Evolutionary conservation across 139 green algal genomes (phyloP), one percentile per base, ranked within the genome.

Genomic region (Monoraphidium neglectum): DNA sequence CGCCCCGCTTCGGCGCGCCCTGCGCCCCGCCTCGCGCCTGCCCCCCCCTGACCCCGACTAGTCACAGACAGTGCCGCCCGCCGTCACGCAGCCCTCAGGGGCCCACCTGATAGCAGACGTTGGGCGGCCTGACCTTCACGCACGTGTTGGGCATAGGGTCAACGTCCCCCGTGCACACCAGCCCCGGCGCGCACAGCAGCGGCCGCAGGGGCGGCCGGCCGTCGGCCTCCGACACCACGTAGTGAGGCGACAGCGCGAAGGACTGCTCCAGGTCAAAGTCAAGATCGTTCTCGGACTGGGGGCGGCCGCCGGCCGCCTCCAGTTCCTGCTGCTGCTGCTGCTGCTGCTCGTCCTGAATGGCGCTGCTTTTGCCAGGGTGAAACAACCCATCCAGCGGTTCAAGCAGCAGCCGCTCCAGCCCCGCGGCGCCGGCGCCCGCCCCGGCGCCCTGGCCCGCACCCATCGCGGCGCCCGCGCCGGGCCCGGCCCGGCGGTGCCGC

Each of bases 31-130:
- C n/a, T n/a, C n/a, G n/a, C n/a, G n/a, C n/a, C n/a, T n/a, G n/a
- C n/a, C n/a, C n/a, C n/a, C n/a, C n/a, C n/a, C n/a, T n/a, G n/a
- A n/a, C n/a, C n/a, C n/a, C n/a, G n/a, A n/a, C n/a, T n/a, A n/a
- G n/a, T n/a, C 60, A 67, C 26, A 36, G 28, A 12, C 28, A 67
- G 60, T 30, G 28, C 12, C 60, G n/a, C 12, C 18, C 51, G 21
- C 51, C 51, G 18, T 30, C 21, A 53, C 32, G 16, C 33, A 70
- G 37, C 26, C 5, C 35, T 38, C 36, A n/a, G n/a, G n/a, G 24
- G 38, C 65, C 21, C 54, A 76, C 69, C 54, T 76, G 69, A 35
- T 66, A 76, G 23, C 69, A 76, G 2, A 35, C 57, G 53, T 76
- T 76, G 10, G 69, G 53, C 5, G 69, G 69, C 4, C 69, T 51